Conservation (phyloP, 352 stramenopile genomes). For the Phytophthora tubulina region DNA sequence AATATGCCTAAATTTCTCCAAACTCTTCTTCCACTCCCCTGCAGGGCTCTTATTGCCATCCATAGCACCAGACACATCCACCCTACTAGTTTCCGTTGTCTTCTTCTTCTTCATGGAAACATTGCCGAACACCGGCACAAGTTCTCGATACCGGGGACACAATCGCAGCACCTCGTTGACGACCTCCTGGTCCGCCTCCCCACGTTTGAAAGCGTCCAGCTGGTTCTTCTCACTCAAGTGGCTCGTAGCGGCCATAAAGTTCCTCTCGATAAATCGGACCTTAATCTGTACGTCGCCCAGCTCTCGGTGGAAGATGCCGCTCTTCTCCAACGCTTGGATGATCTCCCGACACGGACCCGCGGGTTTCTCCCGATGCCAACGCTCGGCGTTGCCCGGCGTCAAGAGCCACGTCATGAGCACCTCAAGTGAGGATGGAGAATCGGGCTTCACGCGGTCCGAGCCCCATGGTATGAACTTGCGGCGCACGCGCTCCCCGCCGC, state of each 20-base stretch:
- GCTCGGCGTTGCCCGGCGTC: slow-evolving; percentile 41
- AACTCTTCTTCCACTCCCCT: slow-evolving; percentile 32
- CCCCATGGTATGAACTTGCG: slow-evolving; percentile 29
- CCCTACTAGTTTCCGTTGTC: neutral
- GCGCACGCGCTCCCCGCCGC: neutral
- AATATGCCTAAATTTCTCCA: slow-evolving; percentile 16
- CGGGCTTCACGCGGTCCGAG: slow-evolving; percentile 17
- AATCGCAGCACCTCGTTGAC: slow-evolving; percentile 26
- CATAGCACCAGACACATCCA: neutral
- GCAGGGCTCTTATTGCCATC: slow-evolving; percentile 2
- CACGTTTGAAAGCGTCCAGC: slow-evolving; percentile 36
- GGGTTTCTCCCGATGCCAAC: slow-evolving; percentile 39
- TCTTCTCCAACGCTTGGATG: slow-evolving; percentile 16
- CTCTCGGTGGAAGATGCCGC: slow-evolving; percentile 29
- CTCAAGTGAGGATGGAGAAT: slow-evolving; percentile 29
- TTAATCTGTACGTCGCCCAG: slow-evolving; percentile 27
- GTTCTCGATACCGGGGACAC: slow-evolving; percentile 45
- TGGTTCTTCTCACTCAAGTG: slow-evolving; percentile 30
- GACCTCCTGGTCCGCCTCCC: slow-evolving; percentile 18
- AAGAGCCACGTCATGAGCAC: slow-evolving; percentile 48
- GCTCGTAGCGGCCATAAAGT: slow-evolving; percentile 29
- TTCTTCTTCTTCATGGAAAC: neutral
- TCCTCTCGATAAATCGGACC: slow-evolving; percentile 25
- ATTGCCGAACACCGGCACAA: slow-evolving; percentile 33
- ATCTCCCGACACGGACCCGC: slow-evolving; percentile 24